Evolutionary conservation across 306 rosid genomes (phyloP).

Genomic region (Dryas octopetala): DNA sequence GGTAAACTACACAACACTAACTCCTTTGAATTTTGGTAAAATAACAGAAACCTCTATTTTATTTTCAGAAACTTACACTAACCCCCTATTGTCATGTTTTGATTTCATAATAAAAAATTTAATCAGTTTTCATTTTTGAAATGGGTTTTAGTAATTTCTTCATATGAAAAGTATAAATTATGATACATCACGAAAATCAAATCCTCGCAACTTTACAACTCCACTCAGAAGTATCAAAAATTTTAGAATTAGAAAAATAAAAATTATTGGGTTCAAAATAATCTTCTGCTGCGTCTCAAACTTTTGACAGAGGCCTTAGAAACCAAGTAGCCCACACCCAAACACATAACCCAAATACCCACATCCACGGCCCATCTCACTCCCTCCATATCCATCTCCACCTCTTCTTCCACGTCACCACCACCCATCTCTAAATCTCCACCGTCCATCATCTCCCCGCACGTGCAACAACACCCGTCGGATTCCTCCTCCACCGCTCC

Average conservation of each 20-base stretch:
- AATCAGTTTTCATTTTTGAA: too few relatives aligned
- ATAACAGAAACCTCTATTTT: too few relatives aligned
- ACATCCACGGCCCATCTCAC: conserved; percentile 49
- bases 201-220: not conserved
- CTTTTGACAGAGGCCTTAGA: conserved; percentile 43
- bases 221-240: not conserved
- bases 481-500: conserved; percentile 25
- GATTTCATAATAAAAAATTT: too few relatives aligned
- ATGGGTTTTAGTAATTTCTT: too few relatives aligned
- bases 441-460: conserved; percentile 15
- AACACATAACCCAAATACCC: conserved; percentile 59
- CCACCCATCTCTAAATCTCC: conserved; percentile 1
- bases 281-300: conserved; percentile 33
- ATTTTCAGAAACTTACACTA: too few relatives aligned
- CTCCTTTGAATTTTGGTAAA: too few relatives aligned
- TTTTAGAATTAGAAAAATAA: not conserved
- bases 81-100: too few relatives aligned
- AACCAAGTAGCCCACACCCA: conserved; percentile 54
- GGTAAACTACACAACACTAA: too few relatives aligned
- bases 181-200: too few relatives aligned
- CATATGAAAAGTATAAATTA: too few relatives aligned
- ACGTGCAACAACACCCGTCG: conserved; percentile 23
- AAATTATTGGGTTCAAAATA: conserved; percentile 14
- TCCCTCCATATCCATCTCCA: conserved; percentile 34
- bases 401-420: conserved; percentile 11